Evolutionary conservation across 148 eudicot genomes (phyloP).

Genomic region (Rhododendron henanense): DNA sequence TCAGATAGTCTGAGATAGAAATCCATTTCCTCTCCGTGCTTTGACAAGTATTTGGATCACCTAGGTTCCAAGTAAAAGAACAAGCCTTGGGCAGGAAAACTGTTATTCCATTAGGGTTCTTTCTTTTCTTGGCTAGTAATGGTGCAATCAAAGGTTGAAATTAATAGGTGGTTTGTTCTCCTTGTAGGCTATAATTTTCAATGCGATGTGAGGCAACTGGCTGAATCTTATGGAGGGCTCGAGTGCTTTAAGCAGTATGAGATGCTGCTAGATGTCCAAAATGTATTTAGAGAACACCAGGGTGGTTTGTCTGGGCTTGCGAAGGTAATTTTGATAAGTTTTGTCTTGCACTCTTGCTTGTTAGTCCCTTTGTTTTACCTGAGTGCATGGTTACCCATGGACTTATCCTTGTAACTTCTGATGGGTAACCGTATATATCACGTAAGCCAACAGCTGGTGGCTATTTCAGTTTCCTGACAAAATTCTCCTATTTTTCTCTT

Average conservation of each 20-base stretch:
- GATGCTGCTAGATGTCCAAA: slow-evolving; percentile 92
- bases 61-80: not conserved
- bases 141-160: not conserved
- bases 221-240: slow-evolving; percentile 61
- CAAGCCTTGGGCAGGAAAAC: not conserved
- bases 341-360: not conserved
- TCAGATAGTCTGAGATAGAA: too few species aligned
- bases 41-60: not conserved
- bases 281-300: slow-evolving; percentile 70
- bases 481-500: not conserved
- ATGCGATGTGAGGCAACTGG: slow-evolving; percentile 78
- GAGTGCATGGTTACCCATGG: not conserved
- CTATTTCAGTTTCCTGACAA: not conserved
- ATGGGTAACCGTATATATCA: not conserved
- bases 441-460: not conserved
- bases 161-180: not conserved
- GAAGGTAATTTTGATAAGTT: slow-evolving; percentile 39
- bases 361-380: not conserved
- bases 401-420: not conserved
- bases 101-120: too few species aligned
- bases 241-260: slow-evolving; percentile 82
- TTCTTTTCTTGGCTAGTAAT: not conserved
- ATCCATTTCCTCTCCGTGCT: not conserved
- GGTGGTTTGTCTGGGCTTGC: slow-evolving; percentile 92
- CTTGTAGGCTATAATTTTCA: slow-evolving; percentile 84